Evolutionary conservation across 176 grass and related monocot genomes (phyloP), one percentile per base, ranked within the genome.

Genomic region (Panicum miliaceum): DNA sequence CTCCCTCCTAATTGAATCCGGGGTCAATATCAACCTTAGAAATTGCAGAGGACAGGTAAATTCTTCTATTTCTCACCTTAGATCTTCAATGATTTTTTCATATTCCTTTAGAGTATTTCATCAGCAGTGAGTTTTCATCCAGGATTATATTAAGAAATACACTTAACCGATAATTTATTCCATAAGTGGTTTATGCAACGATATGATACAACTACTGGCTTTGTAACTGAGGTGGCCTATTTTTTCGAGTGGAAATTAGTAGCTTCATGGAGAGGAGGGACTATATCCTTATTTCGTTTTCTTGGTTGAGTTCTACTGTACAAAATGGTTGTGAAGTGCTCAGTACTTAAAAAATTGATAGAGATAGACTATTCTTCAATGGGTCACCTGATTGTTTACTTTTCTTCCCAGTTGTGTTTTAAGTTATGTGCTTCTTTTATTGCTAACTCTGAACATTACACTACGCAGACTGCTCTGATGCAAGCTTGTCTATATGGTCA

Each of bases 401-500:
- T 74, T 78, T 47, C n/a, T 77, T 36, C 18, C 27, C 36, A 77
- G 27, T 59, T 58, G 11, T 57, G 18, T 58, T 78, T 12, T 58
- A 86, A 78, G 41, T 48, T 48, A 7, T 50, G 4, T 54, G 72
- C 12, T 72, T 13, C 60, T 36, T 71, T 29, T 77, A 22, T 10
- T 83, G 57, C 51, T 59, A 78, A 79, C 22, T 80, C 41, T 51
- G 14, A 34, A 68, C 66, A 73, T 9, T 78, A 19, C 73, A 79
- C 42, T 85, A 38, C 7, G 58, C 93, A 99, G 97, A 96, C 97
- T 81, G 88, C 97, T 87, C 84, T 96, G 60, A 99, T 99, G 97
- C 91, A 94, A 92, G 93, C 97, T 89, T 99, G 91, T 92, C 73
- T 99, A 80, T 88, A 91, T 63, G 93, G 91, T 73, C 97, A 89